Evolutionary conservation across 345 rosid species (phyloP), one percentile per base, ranked within the genome.

Genomic region (Limnanthes douglasii): DNA sequence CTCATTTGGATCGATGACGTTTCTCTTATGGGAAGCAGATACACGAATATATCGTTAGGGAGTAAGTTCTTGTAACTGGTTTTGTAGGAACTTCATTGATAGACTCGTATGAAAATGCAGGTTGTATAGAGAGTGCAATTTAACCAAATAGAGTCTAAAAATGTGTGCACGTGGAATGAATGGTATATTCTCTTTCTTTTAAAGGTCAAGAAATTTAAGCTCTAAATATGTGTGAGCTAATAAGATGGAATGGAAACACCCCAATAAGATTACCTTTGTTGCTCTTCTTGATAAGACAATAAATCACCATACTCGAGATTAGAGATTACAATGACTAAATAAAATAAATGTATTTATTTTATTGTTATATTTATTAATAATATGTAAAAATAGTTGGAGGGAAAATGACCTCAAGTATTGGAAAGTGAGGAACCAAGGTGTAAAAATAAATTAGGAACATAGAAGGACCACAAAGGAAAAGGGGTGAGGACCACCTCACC

Each of bases 101-200:
- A 11, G 79, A 74, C 63, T 57, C 72, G 24, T 74, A 78, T 10
- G 90, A 85, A 16, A 82, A 82, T 46, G 57, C 39, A 0, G 78
- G 90, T 44, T 46, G 44, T 37, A 40, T 59, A 18, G 25, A 39
- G 15, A 37, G 34, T 36, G 70, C 90, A 0, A 15, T 78, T 74
- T 19, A 7, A 44, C 30, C 51, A 16, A 21, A 48, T 69, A 55
- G 28, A 15, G 37, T 40, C 23, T 31, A 72, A 48, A 37, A 6
- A 48, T 32, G 60, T 70, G 35, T 83, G 69, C 36, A 30, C 72
- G 18, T 70, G 86, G 95, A 83, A 83, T 61, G 83, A 11, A 45
- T 75, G 50, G 69, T 74, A 21, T 62, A 61, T 43, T 54, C 69
- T 1, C 45, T 83, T 32, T 69, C 82, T 5, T 62, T 68, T 27